Evolutionary conservation across 495 filamentous ascomycete genomes (phyloP), one percentile per base, ranked within the genome.

Genomic region (Poronia punctata): DNA sequence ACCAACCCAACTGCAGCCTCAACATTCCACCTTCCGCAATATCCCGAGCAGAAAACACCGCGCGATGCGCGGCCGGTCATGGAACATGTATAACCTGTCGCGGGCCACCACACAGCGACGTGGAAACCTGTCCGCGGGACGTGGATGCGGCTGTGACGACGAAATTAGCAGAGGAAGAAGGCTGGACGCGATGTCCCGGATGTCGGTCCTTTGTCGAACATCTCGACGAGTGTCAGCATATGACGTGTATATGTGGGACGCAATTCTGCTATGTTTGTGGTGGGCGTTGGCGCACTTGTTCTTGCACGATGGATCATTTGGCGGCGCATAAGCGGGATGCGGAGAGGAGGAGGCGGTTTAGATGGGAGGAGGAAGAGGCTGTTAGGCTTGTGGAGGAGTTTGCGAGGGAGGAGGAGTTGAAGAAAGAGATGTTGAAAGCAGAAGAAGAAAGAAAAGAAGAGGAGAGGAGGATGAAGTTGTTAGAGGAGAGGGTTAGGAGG

Each of bases 231-330:
- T 76, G 73, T 42, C 60, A 68, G 35, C 70, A 74, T 50, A 74
- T 76, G 68, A 74, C 62, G 5, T 77, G 72, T 41, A 58, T 53
- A 25, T 75, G 70, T 55, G 58, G 65, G 6, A 58, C 57, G 1
- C 50, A 71, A 28, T 77, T 75, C 53, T 75, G 73, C 51, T 76
- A 72, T 40, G 66, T 64, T 12, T 76, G 71, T 45, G 59, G 62
- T 0, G 48, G 46, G 7, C 43, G 36, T 5, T 69, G 64, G 64
- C 44, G 52, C 14, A 67, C 60, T 0, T 69, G 65, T 36, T 24
- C 3, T 1, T 68, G 64, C 30, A 54, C 50, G 7, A 56, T 54
- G 50, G 45, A 51, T 9, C 52, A 63, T 35, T 48, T 68, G 25
- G 31, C 25, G 5, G 20, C 16, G 3, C 17, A 57, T 12, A 62